Evolutionary conservation across 768 basidiomycete genomes (phyloP).

Genomic region (Lactifluus volemus): DNA sequence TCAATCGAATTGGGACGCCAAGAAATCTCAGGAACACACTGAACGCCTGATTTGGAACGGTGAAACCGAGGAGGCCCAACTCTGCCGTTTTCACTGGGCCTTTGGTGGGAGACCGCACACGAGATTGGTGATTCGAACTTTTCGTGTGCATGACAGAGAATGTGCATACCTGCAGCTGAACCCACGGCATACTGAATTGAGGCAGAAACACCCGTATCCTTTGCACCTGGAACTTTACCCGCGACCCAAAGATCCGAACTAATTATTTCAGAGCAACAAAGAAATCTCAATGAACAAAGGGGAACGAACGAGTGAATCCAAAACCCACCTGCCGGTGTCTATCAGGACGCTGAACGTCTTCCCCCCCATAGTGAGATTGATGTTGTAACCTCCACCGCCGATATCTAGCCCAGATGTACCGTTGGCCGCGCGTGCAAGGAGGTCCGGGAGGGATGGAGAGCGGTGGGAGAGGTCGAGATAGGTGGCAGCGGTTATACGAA

Average conservation of each 20-base stretch:
- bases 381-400: neutral
- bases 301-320: neutral
- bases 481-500: neutral
- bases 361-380: constrained; percentile 33
- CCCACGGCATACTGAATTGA: constrained; percentile 48
- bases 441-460: neutral
- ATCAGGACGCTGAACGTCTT: constrained; percentile 28
- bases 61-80: constrained; percentile 38
- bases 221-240: constrained; percentile 33
- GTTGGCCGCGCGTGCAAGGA: neutral
- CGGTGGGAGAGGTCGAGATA: constrained; percentile 1
- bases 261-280: neutral
- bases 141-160: no score
- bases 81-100: constrained; percentile 38
- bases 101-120: neutral
- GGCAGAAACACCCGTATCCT: constrained; percentile 30
- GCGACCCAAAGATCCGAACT: constrained; percentile 63
- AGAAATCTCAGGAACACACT: constrained; percentile 27
- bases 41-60: constrained; percentile 38
- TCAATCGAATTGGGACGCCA: neutral
- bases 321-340: constrained; percentile 38
- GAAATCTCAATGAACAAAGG: neutral
- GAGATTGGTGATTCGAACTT: neutral
- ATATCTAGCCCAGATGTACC: neutral
- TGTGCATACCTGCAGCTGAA: constrained; percentile 25